These are phyloP conservation scores for Candolleomyces eurysporus DNA, from an alignment of 768 basidiomycete species.

Conservation along the genomic window DNA sequence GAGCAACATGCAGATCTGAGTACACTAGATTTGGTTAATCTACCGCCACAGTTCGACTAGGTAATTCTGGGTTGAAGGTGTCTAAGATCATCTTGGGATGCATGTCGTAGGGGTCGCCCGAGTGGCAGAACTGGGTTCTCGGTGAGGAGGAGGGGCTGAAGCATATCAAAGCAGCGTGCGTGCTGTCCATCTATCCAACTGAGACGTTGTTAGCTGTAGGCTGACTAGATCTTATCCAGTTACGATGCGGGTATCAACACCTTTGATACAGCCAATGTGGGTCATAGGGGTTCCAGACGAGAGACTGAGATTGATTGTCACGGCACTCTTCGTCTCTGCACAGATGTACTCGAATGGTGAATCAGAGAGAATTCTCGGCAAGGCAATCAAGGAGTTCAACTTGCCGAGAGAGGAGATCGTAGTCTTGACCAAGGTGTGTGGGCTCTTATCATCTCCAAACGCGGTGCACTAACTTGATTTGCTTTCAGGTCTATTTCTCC, in stretches of 20 bases:
- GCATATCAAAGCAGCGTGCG: slow-evolving; percentile 51
- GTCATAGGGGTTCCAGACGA: neutral
- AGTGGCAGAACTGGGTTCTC: slow-evolving; percentile 51
- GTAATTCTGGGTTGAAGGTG: slow-evolving; percentile 58
- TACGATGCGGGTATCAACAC: slow-evolving; percentile 63
- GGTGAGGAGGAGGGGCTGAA: slow-evolving; percentile 48
- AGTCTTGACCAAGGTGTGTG: slow-evolving; percentile 68
- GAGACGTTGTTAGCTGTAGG: too few species aligned
- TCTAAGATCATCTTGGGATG: slow-evolving; percentile 65
- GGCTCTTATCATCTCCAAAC: neutral
- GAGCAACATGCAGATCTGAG: too few species aligned
- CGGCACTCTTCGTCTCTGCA: neutral
- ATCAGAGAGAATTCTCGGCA: slow-evolving; percentile 67
- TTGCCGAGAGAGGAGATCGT: slow-evolving; percentile 74
- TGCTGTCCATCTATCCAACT: neutral
- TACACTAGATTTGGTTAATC: neutral
- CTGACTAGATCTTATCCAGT: slow-evolving; percentile 20
- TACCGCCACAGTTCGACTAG: slow-evolving; percentile 37
- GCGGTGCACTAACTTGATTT: neutral
- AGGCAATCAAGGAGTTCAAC: slow-evolving; percentile 63
- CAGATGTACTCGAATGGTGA: slow-evolving; percentile 65
- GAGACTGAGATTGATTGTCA: neutral
- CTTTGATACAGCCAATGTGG: slow-evolving; percentile 56
- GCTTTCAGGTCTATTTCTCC: slow-evolving; percentile 24
- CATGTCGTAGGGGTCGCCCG: slow-evolving; percentile 53